These are phyloP conservation scores for Goffeauzyma gilvescens DNA, from an alignment of 768 basidiomycete genomes.

Conservation along the genomic window DNA sequence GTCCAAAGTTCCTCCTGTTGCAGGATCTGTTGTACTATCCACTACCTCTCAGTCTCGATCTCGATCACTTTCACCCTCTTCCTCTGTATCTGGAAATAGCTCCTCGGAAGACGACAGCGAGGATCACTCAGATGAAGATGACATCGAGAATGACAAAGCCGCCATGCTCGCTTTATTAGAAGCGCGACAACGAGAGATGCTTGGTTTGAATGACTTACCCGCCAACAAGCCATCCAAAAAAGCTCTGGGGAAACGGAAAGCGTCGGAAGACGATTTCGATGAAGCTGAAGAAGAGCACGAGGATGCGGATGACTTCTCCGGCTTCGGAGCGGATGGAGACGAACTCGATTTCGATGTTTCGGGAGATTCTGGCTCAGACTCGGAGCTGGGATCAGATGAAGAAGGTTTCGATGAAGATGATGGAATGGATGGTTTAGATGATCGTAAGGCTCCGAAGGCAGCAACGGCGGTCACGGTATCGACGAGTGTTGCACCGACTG, in stretches of 20 bases:
- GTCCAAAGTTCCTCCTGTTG: too few species aligned
- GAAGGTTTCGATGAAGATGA: conserved; percentile 13
- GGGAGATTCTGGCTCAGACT: conserved; percentile 1
- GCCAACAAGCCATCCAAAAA: conserved; percentile 9
- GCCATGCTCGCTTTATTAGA: conserved; percentile 28
- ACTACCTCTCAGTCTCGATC: too few species aligned
- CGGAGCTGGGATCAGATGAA: not conserved
- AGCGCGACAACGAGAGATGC: conserved; percentile 28
- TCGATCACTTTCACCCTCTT: too few species aligned
- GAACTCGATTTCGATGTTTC: not conserved
- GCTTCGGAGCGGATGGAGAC: not conserved
- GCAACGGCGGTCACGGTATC: conserved; percentile 4
- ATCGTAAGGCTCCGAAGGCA: conserved; percentile 5
- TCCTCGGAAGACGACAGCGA: conserved; percentile 14
- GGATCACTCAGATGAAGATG: conserved; percentile 10
- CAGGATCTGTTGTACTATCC: too few species aligned
- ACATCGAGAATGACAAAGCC: conserved; percentile 7
- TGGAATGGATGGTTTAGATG: conserved; percentile 13
- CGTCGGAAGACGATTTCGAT: conserved; percentile 5
- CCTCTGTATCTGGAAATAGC: too few species aligned
- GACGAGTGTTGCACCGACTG: conserved; percentile 20
- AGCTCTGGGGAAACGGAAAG: conserved; percentile 8
- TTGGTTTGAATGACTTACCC: conserved; percentile 14
- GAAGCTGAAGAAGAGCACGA: not conserved
- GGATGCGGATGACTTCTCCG: not conserved